Percentiles rank a stretch among this genome's conserved stretches.
phyloP scores from a whole-genome alignment of 495 filamentous ascomycete species.

The Penicillium paxilli region DNA sequence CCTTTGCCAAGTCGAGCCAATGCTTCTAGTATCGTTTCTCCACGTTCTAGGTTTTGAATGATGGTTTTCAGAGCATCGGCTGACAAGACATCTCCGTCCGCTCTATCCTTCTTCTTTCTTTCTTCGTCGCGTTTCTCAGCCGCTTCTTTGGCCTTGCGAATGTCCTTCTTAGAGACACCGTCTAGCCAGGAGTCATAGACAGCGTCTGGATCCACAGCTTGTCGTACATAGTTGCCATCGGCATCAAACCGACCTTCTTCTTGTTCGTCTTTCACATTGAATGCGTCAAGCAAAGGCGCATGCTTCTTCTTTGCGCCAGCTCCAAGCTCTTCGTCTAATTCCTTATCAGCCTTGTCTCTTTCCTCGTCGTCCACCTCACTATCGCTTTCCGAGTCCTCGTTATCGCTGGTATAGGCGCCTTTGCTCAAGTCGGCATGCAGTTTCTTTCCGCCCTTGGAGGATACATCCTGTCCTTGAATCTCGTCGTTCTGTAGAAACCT shows the following conservation, averaged over 20 bases:
- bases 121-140: constrained; percentile 84
- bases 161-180: constrained; percentile 89
- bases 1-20: constrained; percentile 76
- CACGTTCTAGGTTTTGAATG: constrained; percentile 71
- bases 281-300: constrained; percentile 93
- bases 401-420: constrained; percentile 36
- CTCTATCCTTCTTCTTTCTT: constrained; percentile 61
- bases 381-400: constrained; percentile 55
- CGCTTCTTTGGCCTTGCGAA: constrained; percentile 82
- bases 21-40: constrained; percentile 88
- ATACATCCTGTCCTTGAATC: constrained; percentile 83
- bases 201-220: constrained; percentile 84
- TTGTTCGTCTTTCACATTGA: constrained; percentile 88
- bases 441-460: constrained; percentile 69
- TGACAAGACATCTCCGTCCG: constrained; percentile 72
- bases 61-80: constrained; percentile 71
- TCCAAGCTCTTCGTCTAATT: constrained; percentile 83
- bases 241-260: constrained; percentile 94
- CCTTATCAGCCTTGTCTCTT: constrained; percentile 64
- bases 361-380: constrained; percentile 75
- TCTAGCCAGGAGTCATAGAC: constrained; percentile 91
- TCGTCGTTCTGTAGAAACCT: constrained; percentile 71
- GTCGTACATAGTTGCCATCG: constrained; percentile 86
- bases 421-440: constrained; percentile 58
- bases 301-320: constrained; percentile 88